Evolutionary conservation across 2,329 filamentous ascomycete genomes (phyloP), one percentile per base, ranked within the genome.

Genomic region (Penicillium sp.): DNA sequence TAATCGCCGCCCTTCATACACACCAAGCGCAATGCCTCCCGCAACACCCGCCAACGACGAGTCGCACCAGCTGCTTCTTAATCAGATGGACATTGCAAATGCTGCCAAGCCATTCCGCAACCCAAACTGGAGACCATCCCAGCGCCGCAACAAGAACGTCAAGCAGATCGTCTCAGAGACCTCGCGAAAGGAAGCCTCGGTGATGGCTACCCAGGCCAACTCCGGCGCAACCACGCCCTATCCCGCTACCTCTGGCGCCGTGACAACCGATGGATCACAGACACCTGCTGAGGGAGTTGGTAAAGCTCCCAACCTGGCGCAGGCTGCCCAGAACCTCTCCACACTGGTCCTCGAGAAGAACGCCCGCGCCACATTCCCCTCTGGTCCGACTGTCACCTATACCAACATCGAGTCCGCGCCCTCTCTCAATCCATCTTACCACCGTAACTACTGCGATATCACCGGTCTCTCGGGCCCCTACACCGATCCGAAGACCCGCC

Each of bases 61-160:
- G 57, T 87, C 87, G 42, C 92, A 97, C 69, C 88, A 90, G 70
- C 82, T 84, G 62, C 87, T 97, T 55, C 86, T 99, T 62, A 90
- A 96, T 74, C 79, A 89, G 70, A 89, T 97, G 67, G 94, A 99
- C 78, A 90, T 96, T 66, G 87, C 94, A 71, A 83, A 85, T 53
- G 84, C 89, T 68, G 85, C 85, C 64, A 95, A 95, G 76, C 88
- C 85, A 66, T 99, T 96, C 79, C 92, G 92, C 72, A 96, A 91
- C 69, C 79, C 88, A 2, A 77, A 84, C 70, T 99, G 94, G 94
- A 91, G 89, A 68, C 90, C 94, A 14, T 90, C 92, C 60, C 88
- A 92, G 73, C 91, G 94, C 46, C 90, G 94, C 73, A 99, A 99
- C 83, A 99, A 99, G 79, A 97, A 96, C 73, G 87, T 97, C 74